Percentiles rank a stretch among this genome's conserved stretches.
phyloP scores from a whole-genome alignment of 75 land plant species.

The Sequoiadendron giganteum region DNA sequence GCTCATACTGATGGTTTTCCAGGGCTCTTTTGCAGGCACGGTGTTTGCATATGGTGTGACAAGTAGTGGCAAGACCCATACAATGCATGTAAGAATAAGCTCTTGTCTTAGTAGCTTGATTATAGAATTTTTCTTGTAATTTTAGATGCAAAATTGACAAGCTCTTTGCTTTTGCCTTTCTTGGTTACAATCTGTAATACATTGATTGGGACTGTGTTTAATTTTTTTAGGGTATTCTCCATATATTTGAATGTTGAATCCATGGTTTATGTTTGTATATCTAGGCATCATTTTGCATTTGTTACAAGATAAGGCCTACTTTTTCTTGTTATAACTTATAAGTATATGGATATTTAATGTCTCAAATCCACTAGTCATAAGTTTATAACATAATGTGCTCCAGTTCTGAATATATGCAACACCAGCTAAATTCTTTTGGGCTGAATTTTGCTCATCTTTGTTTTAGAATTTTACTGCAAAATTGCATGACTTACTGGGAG shows the following conservation, averaged over 20 bases:
- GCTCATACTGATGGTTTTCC: slow-evolving; percentile 12
- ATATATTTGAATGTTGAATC: background rate
- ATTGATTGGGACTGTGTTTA: background rate
- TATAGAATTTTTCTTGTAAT: background rate
- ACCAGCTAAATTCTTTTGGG: background rate
- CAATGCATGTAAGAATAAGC: slow-evolving; percentile 53
- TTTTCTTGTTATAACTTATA: background rate
- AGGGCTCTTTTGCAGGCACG: slow-evolving; percentile 33
- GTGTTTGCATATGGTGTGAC: slow-evolving; percentile 64
- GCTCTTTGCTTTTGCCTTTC: background rate
- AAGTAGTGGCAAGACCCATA: slow-evolving; percentile 61
- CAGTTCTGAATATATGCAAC: background rate
- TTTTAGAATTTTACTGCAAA: background rate
- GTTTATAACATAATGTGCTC: background rate
- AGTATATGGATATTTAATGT: background rate
- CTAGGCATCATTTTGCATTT: background rate
- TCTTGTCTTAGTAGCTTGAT: background rate
- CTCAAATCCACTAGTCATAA: background rate
- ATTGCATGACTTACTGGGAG: background rate
- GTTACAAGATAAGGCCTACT: background rate
- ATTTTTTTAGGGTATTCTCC: background rate
- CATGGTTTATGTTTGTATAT: background rate
- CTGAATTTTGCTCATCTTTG: background rate
- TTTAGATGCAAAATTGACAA: background rate
- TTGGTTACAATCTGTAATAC: slow-evolving; percentile 3